Conservation (phyloP, 192 early-diverging fungal genomes). For the Entomortierella lignicola region DNA sequence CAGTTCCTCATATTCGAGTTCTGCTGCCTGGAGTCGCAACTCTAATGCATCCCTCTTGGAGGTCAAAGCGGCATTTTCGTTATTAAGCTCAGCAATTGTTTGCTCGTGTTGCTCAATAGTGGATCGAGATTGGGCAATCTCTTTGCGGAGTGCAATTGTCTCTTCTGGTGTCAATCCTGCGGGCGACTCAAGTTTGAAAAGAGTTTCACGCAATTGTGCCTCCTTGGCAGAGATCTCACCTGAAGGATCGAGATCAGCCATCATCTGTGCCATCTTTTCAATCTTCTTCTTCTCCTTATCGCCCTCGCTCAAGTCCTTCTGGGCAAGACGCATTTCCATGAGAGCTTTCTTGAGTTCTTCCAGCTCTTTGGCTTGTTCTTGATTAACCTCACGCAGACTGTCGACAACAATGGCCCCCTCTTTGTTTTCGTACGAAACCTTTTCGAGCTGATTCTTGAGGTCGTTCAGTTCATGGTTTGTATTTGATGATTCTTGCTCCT, state of each 20-base stretch:
- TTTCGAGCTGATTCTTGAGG: slow-evolving; percentile 87
- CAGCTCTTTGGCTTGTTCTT: slow-evolving; percentile 79
- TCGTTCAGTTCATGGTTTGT: slow-evolving; percentile 74
- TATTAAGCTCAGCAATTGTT: slow-evolving; percentile 69
- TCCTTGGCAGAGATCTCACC: slow-evolving; percentile 82
- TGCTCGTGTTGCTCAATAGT: slow-evolving; percentile 72
- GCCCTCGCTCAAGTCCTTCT: slow-evolving; percentile 64
- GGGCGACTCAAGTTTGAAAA: slow-evolving; percentile 74
- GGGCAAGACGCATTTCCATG: slow-evolving; percentile 61
- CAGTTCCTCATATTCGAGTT: slow-evolving; percentile 87
- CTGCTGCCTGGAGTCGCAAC: slow-evolving; percentile 71
- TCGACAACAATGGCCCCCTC: slow-evolving; percentile 93
- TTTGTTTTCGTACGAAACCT: slow-evolving; percentile 88
- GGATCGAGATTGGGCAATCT: slow-evolving; percentile 75
- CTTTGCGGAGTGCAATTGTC: slow-evolving; percentile 73
- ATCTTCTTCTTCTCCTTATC: slow-evolving; percentile 84
- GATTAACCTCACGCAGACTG: slow-evolving; percentile 86
- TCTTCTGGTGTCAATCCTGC: slow-evolving; percentile 72
- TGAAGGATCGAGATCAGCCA: slow-evolving; percentile 83
- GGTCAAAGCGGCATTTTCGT: slow-evolving; percentile 67
- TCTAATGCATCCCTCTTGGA: slow-evolving; percentile 77
- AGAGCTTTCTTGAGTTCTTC: slow-evolving; percentile 79
- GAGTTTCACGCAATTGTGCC: slow-evolving; percentile 74
- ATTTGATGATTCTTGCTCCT: slow-evolving; percentile 67
- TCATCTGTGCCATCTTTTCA: slow-evolving; percentile 88